Percentiles rank a stretch among this genome's conserved stretches.
phyloP scores from a whole-genome alignment of 2,329 filamentous ascomycete species.

The Trichoderma sp. region DNA sequence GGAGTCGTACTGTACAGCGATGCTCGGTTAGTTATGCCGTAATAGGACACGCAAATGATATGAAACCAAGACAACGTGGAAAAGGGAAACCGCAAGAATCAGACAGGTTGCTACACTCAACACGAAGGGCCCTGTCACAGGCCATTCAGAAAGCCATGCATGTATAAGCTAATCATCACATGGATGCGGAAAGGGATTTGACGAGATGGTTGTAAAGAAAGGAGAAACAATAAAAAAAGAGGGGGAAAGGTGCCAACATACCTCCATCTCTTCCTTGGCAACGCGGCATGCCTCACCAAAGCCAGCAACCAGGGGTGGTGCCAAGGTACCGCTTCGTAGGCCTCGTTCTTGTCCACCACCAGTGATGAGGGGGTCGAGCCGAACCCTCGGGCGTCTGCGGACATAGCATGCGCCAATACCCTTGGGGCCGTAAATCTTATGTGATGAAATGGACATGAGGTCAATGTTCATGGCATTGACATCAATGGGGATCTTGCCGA shows the following conservation, averaged over 20 bases:
- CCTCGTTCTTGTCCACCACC: constrained; percentile 96
- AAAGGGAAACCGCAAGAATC: constrained; percentile 36
- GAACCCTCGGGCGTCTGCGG: constrained; percentile 85
- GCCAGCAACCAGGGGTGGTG: constrained; percentile 84
- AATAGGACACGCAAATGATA: neutral
- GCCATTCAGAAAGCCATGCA: constrained; percentile 88
- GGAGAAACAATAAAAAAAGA: constrained; percentile 13
- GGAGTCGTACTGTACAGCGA: constrained; percentile 74
- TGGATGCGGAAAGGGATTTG: constrained; percentile 14
- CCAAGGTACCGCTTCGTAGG: constrained; percentile 88
- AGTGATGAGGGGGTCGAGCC: constrained; percentile 92
- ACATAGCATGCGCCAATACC: constrained; percentile 97
- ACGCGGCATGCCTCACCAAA: constrained; percentile 96
- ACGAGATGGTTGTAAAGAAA: neutral
- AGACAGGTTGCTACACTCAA: constrained; percentile 71
- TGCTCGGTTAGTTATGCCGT: constrained; percentile 11
- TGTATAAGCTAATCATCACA: constrained; percentile 83
- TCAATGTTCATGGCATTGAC: constrained; percentile 99
- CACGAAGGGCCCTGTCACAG: constrained; percentile 59
- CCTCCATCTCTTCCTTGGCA: constrained; percentile 84
- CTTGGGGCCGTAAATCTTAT: constrained; percentile 99
- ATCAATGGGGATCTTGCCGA: constrained; percentile 96
- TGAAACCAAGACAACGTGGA: neutral
- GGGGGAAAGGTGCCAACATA: constrained; percentile 53
- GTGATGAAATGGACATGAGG: constrained; percentile 96